Evolutionary conservation across 305 asterid genomes (phyloP), one percentile per base, ranked within the genome.

Genomic region (Solanum hybrid): DNA sequence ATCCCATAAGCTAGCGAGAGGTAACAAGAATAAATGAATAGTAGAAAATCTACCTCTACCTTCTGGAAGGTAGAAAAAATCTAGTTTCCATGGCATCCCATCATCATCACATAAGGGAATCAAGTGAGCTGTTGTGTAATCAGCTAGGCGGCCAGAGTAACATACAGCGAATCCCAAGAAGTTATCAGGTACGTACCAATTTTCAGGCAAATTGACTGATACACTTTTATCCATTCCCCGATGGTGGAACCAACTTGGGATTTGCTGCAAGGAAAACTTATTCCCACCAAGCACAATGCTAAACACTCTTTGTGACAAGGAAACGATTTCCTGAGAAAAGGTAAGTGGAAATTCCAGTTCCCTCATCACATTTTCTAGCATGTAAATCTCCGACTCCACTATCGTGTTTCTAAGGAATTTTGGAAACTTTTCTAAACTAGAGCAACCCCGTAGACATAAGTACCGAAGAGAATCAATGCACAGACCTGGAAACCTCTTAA

Each of bases 61-160:
- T 29, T 29, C 29, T 29, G 29, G 29, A 29, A 57, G 10, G 70
- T 17, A 17, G n/a, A 17, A 13, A 61, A 17, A 61, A 17, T 61
- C 11, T 6, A 61, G 72, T 20, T 20, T 0, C 72, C 0, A 0
- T 1, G 72, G 0, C 72, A 61, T 61, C 72, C 72, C 26, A 20
- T 15, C 65, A 15, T 51, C n/a, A 61, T 61, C 72, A 17, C 70
- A 0, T 17, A 57, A 57, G 72, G 26, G 72, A 61, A 61, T 61
- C 73, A 61, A 61, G 73, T 22, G 73, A 1, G 2, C 72, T 61
- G 26, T 61, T 0, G 11, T 0, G 4, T 6, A 17, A 0, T 0
- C 9, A 57, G 0, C 0, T 57, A 0, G 0, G 0, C 1, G 0
- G 27, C 73, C 26, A 61, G 1, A 41, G 57, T 7, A 61, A 61